Evolutionary conservation across 345 rosid genomes (phyloP).

Genomic region (Punica granatum): DNA sequence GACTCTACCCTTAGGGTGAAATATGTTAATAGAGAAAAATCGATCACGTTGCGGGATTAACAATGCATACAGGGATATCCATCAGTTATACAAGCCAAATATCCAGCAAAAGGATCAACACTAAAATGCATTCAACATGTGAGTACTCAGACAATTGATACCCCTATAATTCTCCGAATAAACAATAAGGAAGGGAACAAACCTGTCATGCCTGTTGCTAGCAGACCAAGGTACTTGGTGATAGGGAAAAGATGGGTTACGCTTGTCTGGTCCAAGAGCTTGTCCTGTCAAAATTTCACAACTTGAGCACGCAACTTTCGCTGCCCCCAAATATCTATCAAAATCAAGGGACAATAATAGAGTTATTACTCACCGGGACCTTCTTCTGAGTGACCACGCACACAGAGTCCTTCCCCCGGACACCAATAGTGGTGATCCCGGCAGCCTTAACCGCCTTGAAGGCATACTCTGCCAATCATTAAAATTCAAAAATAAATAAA

Average conservation of each 20-base stretch:
- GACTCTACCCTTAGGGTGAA: not conserved
- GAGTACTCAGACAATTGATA: too few relatives aligned
- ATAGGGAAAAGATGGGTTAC: constrained; percentile 89
- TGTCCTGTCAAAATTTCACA: constrained; percentile 50
- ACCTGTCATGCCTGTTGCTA: constrained; percentile 99
- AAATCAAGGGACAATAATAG: not conserved
- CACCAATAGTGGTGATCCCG: constrained; percentile 92
- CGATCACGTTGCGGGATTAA: not conserved
- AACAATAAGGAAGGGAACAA: not conserved
- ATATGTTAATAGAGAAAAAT: not conserved
- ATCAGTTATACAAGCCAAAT: not conserved
- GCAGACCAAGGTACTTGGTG: constrained; percentile 80
- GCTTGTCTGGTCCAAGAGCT: constrained; percentile 96
- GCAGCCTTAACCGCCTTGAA: constrained; percentile 98
- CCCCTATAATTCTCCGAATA: not conserved
- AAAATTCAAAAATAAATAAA: not conserved
- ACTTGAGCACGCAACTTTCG: not conserved
- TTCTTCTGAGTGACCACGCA: constrained; percentile 99
- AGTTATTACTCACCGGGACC: constrained; percentile 66
- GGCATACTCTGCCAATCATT: constrained; percentile 61
- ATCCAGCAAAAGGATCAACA: not conserved
- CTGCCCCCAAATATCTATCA: not conserved
- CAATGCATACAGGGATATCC: not conserved
- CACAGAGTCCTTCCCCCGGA: constrained; percentile 86
- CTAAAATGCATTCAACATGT: not conserved